Conservation (phyloP, 1,284 basidiomycete genomes). For the Clitocybe nebularis region DNA sequence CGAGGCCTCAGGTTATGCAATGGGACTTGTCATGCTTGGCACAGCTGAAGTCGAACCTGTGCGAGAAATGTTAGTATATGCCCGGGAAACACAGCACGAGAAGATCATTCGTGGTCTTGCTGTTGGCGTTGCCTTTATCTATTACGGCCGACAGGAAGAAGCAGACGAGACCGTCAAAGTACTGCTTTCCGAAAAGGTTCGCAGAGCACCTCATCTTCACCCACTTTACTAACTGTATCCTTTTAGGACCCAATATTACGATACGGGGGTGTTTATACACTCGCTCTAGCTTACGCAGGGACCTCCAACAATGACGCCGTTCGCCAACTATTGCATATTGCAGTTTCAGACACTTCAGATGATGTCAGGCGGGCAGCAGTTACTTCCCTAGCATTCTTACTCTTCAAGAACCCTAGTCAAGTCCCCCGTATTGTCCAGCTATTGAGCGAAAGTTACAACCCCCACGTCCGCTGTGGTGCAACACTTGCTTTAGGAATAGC, state of each 20-base stretch:
- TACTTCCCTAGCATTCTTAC: slow-evolving; percentile 88
- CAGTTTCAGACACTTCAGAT: slow-evolving; percentile 95
- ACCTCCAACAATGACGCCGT: slow-evolving; percentile 92
- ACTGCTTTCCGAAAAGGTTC: slow-evolving; percentile 82
- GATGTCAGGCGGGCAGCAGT: slow-evolving; percentile 94
- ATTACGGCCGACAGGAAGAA: slow-evolving; percentile 87
- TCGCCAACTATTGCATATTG: slow-evolving; percentile 86
- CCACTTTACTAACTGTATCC: slow-evolving; percentile 7
- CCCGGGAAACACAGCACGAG: slow-evolving; percentile 94
- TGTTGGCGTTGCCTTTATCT: slow-evolving; percentile 86
- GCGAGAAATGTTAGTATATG: slow-evolving; percentile 92
- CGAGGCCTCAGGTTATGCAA: slow-evolving; percentile 91
- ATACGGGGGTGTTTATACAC: slow-evolving; percentile 93
- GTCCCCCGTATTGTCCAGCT: slow-evolving; percentile 95
- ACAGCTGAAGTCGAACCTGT: slow-evolving; percentile 76
- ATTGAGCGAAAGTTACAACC: slow-evolving; percentile 95
- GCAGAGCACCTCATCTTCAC: slow-evolving; percentile 13
- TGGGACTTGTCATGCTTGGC: slow-evolving; percentile 96
- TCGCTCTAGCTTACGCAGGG: slow-evolving; percentile 92
- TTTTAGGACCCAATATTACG: slow-evolving; percentile 88
- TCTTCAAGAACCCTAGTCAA: slow-evolving; percentile 93
- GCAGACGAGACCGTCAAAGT: slow-evolving; percentile 77
- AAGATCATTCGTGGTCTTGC: slow-evolving; percentile 96
- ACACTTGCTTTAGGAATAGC: slow-evolving; percentile 93
- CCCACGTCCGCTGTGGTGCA: slow-evolving; percentile 95